A percentile compares a stretch with the other conserved stretches of the same genome.
Conservation (phyloP, 805 yeast species). For the Saturnispora halmiae region DNA sequence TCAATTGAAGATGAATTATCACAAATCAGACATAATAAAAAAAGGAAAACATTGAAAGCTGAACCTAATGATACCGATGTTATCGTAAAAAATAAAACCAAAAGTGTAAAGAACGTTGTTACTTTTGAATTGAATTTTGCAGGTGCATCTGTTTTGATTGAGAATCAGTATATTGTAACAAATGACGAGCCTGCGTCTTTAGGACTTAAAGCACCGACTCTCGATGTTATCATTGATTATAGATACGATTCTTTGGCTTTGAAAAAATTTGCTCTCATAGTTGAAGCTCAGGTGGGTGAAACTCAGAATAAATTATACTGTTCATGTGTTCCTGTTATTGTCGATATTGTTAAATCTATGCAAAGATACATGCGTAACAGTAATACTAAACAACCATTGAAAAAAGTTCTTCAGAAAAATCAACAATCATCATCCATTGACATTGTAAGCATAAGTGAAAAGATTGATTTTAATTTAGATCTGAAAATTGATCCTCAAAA, state of each 20-base stretch:
- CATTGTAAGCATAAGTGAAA: slow-evolving; percentile 39
- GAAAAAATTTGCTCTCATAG: slow-evolving; percentile 37
- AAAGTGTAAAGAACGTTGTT: slow-evolving; percentile 26
- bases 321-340: slow-evolving; percentile 68
- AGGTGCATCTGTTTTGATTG: slow-evolving; percentile 55
- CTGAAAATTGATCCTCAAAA: slow-evolving; percentile 64
- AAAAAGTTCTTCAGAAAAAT: not conserved
- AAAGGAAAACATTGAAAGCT: not conserved
- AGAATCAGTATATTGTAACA: slow-evolving; percentile 35
- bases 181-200: slow-evolving; percentile 41
- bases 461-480: slow-evolving; percentile 54
- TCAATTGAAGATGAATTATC: slow-evolving; percentile 23
- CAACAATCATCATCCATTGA: slow-evolving; percentile 21
- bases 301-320: slow-evolving; percentile 67
- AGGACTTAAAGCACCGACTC: slow-evolving; percentile 66
- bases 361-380: slow-evolving; percentile 37
- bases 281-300: slow-evolving; percentile 53
- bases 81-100: not conserved
- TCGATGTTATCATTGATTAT: slow-evolving; percentile 50
- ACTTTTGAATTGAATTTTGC: slow-evolving; percentile 51
- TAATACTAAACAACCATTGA: not conserved
- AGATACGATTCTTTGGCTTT: slow-evolving; percentile 27
- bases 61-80: not conserved
- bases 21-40: slow-evolving; percentile 7
- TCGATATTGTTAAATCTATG: slow-evolving; percentile 45